Percentiles rank a stretch among this genome's conserved stretches.
Conservation (phyloP, 2,329 filamentous ascomycete species). For the Botrytis medusae region DNA sequence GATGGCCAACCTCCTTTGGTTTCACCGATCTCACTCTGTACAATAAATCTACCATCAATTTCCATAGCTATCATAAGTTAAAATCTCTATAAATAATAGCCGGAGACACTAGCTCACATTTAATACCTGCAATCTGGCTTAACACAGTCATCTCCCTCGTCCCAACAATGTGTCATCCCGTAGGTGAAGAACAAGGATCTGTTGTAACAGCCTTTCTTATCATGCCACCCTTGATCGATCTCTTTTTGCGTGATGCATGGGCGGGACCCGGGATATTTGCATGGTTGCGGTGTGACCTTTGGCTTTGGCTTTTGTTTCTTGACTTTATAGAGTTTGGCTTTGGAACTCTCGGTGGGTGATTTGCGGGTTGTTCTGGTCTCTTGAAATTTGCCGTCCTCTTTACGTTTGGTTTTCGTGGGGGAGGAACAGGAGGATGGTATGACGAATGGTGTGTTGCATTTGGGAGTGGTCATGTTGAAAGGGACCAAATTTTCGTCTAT, state of each 20-base stretch:
- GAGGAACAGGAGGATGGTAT: background rate
- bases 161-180: background rate
- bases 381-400: too few relatives aligned
- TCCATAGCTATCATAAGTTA: background rate
- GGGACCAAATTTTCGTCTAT: background rate
- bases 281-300: background rate
- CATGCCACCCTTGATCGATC: constrained; percentile 12
- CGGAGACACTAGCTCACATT: background rate
- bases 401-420: background rate
- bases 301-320: background rate
- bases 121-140: background rate
- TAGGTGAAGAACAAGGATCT: background rate
- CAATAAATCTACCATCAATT: too few relatives aligned
- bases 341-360: background rate
- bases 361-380: background rate
- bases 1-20: too few relatives aligned
- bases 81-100: background rate
- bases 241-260: constrained; percentile 11
- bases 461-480: background rate
- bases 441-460: background rate
- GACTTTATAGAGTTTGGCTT: too few relatives aligned
- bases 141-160: background rate
- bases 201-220: background rate
- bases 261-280: background rate
- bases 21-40: too few relatives aligned